These are phyloP conservation scores for Coemansia sp. DNA, from an alignment of 192 early-diverging fungal species.

Conservation along the genomic window DNA sequence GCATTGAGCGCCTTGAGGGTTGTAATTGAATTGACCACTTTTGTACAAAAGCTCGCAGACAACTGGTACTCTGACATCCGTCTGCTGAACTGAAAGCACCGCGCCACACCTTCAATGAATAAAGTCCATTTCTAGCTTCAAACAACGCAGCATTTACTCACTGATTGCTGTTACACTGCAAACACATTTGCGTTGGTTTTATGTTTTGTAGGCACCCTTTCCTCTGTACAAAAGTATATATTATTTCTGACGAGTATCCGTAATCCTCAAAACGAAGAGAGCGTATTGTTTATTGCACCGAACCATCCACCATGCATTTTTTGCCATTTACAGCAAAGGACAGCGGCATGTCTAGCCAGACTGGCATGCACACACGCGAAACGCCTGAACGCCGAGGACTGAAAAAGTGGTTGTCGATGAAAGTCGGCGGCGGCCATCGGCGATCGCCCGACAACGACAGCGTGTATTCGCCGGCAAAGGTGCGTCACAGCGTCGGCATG, in stretches of 20 bases:
- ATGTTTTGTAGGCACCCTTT: neutral
- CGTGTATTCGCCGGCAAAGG: neutral
- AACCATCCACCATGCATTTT: constrained; percentile 9
- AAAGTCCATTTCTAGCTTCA: neutral
- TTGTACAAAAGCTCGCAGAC: neutral
- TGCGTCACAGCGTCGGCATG: constrained; percentile 6
- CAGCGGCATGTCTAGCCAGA: neutral
- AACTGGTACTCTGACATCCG: neutral
- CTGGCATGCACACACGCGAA: neutral
- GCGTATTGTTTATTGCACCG: neutral
- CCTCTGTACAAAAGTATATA: neutral
- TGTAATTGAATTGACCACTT: neutral
- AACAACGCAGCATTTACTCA: neutral
- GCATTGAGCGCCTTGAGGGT: neutral
- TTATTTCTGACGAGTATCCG: neutral
- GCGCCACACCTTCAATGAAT: constrained; percentile 1
- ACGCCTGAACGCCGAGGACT: constrained; percentile 13
- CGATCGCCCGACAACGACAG: neutral
- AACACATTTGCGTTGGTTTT: neutral
- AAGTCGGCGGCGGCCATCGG: constrained; percentile 2
- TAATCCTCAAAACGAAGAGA: neutral
- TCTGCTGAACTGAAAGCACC: neutral
- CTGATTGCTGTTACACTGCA: neutral
- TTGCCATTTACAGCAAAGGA: constrained; percentile 10
- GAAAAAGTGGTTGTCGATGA: constrained; percentile 47